Base-by-base conservation (phyloP, 2,329 filamentous ascomycete species). In the Helotiales sp. region DNA sequence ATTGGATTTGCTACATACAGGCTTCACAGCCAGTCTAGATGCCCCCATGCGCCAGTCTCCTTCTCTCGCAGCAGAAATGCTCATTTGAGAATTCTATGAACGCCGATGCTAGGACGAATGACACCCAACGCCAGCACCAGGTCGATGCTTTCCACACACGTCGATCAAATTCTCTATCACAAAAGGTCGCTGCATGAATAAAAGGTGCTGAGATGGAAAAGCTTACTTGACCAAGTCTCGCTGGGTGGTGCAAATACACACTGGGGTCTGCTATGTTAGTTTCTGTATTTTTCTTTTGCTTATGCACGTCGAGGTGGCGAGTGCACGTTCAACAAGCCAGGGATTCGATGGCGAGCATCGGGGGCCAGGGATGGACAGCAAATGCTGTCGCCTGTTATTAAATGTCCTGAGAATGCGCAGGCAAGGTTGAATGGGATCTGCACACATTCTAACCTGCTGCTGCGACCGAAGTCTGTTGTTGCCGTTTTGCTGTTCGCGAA, bases 401-500 rank as follows among this genome's bases (percentile, higher is more conserved):
- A 67, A 69, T 63, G 59, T 57, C 54, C 59, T 55, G 49, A 61
- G 55, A 58, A 64, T 59, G 56, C 58, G 62, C 38, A 42, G 52
- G 31, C 25, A 48, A 48, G 29, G 6, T 48, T 56, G 44, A 54
- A 36, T 42, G 59, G 34, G 54, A 53, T 61, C 66, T 67, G 64
- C 68, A 72, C 68, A 68, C 58, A 61, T 58, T 44, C 61, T 64
- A 70, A 60, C 68, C 68, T 48, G 63, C 63, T 50, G 67, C 66
- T 50, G 63, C 66, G 38, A 69, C 59, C 2, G 66, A 67, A 2
- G 66, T 69, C 44, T 72, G 69, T 55, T 70, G 69, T 58, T 70
- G 70, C 65, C 70, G 68, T 62, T 72, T 72, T 33, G 68, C 58
- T 31, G 69, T 57, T 42, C 62, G 59, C 44, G n/a, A n/a, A n/a